phyloP scores from a whole-genome alignment of 352 stramenopile genomes.

The Pythium utonaiense region DNA sequence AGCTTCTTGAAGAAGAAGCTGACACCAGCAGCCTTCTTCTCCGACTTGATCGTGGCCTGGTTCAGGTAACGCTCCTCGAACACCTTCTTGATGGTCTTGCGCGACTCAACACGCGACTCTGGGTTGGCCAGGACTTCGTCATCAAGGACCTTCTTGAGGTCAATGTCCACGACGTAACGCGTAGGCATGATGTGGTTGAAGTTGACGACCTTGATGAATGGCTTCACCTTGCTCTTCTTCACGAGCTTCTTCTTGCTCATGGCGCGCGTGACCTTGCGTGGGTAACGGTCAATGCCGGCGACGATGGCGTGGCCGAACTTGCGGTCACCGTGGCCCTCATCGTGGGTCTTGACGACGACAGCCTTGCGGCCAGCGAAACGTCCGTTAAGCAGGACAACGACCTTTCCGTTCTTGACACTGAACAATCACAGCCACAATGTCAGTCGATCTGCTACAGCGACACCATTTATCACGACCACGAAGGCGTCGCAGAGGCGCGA shows the following conservation, averaged over 20 bases:
- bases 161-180: slow-evolving; percentile 98
- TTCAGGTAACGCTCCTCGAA: slow-evolving; percentile 97
- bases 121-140: slow-evolving; percentile 83
- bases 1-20: slow-evolving; percentile 99
- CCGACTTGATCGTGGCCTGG: slow-evolving; percentile 94
- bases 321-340: slow-evolving; percentile 95
- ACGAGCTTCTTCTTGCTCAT: slow-evolving; percentile 98
- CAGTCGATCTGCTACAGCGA: not conserved
- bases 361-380: slow-evolving; percentile 99
- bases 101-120: slow-evolving; percentile 87
- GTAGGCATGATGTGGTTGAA: slow-evolving; percentile 99
- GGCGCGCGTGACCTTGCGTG: slow-evolving; percentile 95
- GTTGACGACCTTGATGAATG: slow-evolving; percentile 99
- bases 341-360: slow-evolving; percentile 98
- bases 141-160: slow-evolving; percentile 98
- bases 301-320: slow-evolving; percentile 98
- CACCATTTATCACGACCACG: not conserved
- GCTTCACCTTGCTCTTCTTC: slow-evolving; percentile 98
- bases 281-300: slow-evolving; percentile 94
- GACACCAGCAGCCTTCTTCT: slow-evolving; percentile 97
- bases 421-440: slow-evolving; percentile 14
- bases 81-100: slow-evolving; percentile 99
- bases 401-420: slow-evolving; percentile 97
- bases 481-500: not conserved
- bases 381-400: slow-evolving; percentile 98